These are phyloP conservation scores for Panicum miliaceum DNA, from an alignment of 176 grass and related monocot genomes.

Conservation along the genomic window DNA sequence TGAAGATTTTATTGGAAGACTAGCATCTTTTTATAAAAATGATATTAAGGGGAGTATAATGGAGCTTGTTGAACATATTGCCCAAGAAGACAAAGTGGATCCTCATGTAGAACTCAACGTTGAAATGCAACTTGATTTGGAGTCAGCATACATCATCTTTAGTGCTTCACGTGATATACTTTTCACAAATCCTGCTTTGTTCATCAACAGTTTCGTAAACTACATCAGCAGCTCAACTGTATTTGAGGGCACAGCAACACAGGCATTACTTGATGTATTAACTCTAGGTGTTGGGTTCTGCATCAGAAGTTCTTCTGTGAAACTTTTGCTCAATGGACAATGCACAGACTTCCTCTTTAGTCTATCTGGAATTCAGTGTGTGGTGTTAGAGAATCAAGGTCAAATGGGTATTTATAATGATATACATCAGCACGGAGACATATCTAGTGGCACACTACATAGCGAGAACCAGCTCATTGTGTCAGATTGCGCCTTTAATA, in stretches of 20 bases:
- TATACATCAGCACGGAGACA: slow-evolving; percentile 33
- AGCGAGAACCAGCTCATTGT: slow-evolving; percentile 59
- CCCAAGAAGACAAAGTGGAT: slow-evolving; percentile 25
- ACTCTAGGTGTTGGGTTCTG: slow-evolving; percentile 60
- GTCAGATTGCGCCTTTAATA: slow-evolving; percentile 54
- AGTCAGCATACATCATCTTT: slow-evolving; percentile 57
- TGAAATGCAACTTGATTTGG: slow-evolving; percentile 64
- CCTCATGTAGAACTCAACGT: slow-evolving; percentile 45
- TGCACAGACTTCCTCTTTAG: slow-evolving; percentile 47
- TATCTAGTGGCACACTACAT: slow-evolving; percentile 25
- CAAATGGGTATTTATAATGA: slow-evolving; percentile 29
- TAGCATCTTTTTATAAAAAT: slow-evolving; percentile 55
- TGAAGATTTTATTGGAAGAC: slow-evolving; percentile 52
- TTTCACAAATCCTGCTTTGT: slow-evolving; percentile 26
- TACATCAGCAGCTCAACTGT: slow-evolving; percentile 44
- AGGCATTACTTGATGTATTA: slow-evolving; percentile 49
- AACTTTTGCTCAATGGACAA: slow-evolving; percentile 58
- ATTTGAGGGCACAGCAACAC: slow-evolving; percentile 32
- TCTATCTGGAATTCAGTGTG: slow-evolving; percentile 61
- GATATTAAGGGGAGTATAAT: slow-evolving; percentile 34
- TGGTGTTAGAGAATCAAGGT: slow-evolving; percentile 54
- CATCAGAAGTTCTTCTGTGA: slow-evolving; percentile 57
- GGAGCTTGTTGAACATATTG: slow-evolving; percentile 39
- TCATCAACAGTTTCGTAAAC: slow-evolving; percentile 42
- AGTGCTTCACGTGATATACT: slow-evolving; percentile 54